phyloP scores from a whole-genome alignment of 2,329 filamentous ascomycete species.

The Penicillium sp. region DNA sequence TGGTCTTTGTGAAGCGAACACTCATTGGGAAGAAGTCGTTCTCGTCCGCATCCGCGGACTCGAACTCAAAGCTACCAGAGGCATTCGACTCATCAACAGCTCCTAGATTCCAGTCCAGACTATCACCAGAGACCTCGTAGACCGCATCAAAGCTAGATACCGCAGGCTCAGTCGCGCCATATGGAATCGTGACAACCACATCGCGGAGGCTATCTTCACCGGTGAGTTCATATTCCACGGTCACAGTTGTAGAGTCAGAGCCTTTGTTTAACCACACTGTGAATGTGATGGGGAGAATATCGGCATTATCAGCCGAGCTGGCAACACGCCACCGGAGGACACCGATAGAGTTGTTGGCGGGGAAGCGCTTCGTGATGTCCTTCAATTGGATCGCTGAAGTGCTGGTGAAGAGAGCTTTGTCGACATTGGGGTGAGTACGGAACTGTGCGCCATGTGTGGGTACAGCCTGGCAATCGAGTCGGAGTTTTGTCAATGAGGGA shows the following conservation, averaged over 20 bases:
- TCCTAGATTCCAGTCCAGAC: slow-evolving; percentile 90
- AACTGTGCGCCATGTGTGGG: slow-evolving; percentile 84
- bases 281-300: slow-evolving; percentile 87
- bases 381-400: slow-evolving; percentile 85
- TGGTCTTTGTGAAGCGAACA: slow-evolving; percentile 80
- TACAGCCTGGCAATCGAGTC: slow-evolving; percentile 73
- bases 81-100: slow-evolving; percentile 77
- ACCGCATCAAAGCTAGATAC: slow-evolving; percentile 92
- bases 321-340: slow-evolving; percentile 87
- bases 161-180: slow-evolving; percentile 76
- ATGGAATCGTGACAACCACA: slow-evolving; percentile 85
- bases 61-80: slow-evolving; percentile 90
- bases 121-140: slow-evolving; percentile 91
- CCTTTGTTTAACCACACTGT: slow-evolving; percentile 97
- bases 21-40: slow-evolving; percentile 98
- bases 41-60: slow-evolving; percentile 82
- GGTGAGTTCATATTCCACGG: slow-evolving; percentile 91
- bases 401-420: slow-evolving; percentile 80
- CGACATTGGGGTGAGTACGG: slow-evolving; percentile 94
- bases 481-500: slow-evolving; percentile 84
- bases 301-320: slow-evolving; percentile 74
- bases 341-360: slow-evolving; percentile 87
- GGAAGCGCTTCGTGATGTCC: slow-evolving; percentile 84
- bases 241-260: slow-evolving; percentile 79
- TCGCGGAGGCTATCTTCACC: slow-evolving; percentile 76